Conservation (phyloP, 306 rosid genomes). For the Astragalus glycyphyllos region DNA sequence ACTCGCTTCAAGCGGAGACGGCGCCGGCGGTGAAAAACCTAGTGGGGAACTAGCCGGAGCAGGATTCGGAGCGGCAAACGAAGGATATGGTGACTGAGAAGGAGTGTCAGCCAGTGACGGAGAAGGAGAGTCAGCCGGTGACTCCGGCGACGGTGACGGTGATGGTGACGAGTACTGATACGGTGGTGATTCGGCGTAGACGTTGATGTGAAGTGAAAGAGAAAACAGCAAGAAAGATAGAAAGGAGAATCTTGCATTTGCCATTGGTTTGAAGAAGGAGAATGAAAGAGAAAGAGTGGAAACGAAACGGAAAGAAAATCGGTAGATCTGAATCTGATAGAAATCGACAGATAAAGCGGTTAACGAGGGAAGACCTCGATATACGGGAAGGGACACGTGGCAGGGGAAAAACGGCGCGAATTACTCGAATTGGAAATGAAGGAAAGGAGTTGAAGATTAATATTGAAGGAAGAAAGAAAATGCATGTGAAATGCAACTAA, state of each 20-base stretch:
- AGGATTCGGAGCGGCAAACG: conserved; percentile 20
- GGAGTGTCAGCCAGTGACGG: conserved; percentile 35
- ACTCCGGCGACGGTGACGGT: conserved; percentile 40
- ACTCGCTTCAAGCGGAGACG: conserved; percentile 37
- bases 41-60: conserved; percentile 37
- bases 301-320: background rate
- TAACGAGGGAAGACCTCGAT: conserved; percentile 24
- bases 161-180: conserved; percentile 39
- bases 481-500: conserved; percentile 22
- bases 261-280: conserved; percentile 49
- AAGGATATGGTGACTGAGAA: conserved; percentile 37
- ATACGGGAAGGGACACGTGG: conserved; percentile 40
- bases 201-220: conserved; percentile 34
- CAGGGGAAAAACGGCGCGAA: conserved; percentile 31
- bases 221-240: conserved; percentile 42
- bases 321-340: conserved; percentile 19
- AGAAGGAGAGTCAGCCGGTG: conserved; percentile 6
- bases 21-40: conserved; percentile 44
- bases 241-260: conserved; percentile 33
- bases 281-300: conserved; percentile 3
- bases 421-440: conserved; percentile 10
- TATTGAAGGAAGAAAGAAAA: conserved; percentile 19
- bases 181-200: conserved; percentile 39
- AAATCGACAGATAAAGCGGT: conserved; percentile 26
- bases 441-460: conserved; percentile 28